Base-by-base conservation (phyloP, 768 basidiomycete species). In the Amanita subjunquillea region DNA sequence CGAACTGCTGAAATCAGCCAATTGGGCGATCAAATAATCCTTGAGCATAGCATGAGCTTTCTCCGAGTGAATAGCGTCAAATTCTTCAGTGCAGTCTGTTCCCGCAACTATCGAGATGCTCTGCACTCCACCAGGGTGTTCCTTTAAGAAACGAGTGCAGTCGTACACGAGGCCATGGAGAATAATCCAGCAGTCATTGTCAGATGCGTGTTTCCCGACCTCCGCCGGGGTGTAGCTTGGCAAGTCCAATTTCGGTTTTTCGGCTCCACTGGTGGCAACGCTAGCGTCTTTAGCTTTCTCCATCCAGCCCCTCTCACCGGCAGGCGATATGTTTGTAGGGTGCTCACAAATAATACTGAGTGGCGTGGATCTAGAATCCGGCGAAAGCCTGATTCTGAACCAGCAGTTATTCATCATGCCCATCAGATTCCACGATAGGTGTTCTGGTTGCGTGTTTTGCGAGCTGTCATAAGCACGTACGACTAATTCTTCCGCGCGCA, bases 351-450 rank as follows among this genome's bases (percentile, higher is more conserved):
- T 59, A 82, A 83, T 78, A 79, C 81, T 72, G 75, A 75, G 53
- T 59, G 20, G 34, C 22, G 27, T 50, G 43, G 49, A 44, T n/a
- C 12, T 3, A 27, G 23, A 43, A 15, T 51, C 43, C 5, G 22
- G 15, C 4, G 22, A 29, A 6, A 23, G 41, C 29, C 27, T 36
- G 8, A 38, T 34, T 23, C 39, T 43, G 55, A 59, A 63, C 38
- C 70, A 79, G 72, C 76, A 78, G 57, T 76, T 77, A 53, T 82
- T 82, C 76, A 82, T 76, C 81, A 82, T 81, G 10, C 72, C 72
- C 12, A 76, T 73, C n/a, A 74, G 72, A 59, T 77, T 79, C 74
- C 73, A 75, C 53, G 75, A 80, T 77, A 83, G 79, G 48, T 79
- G 74, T 34, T 73, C 58, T 2, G 70, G 79, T 60, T 82, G 82